Conservation (phyloP, 2,329 filamentous ascomycete genomes). For the Fusarium udum region DNA sequence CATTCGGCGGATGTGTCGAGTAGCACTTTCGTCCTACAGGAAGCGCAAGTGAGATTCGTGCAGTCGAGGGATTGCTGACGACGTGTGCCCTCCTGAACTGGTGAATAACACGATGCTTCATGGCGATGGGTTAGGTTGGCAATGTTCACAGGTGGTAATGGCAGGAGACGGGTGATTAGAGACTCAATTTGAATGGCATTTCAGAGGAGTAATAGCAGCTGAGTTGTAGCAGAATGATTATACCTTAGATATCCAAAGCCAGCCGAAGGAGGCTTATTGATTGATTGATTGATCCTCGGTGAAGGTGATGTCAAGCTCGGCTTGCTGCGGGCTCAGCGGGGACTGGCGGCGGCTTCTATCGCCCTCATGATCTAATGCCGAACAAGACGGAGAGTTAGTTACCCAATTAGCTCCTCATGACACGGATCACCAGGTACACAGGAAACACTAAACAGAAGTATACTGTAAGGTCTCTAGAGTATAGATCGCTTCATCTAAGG, state of each 20-base stretch:
- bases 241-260: slow-evolving; percentile 34
- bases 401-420: slow-evolving; percentile 20
- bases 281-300: slow-evolving; percentile 41
- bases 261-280: slow-evolving; percentile 37
- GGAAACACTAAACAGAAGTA: not conserved
- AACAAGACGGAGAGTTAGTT: slow-evolving; percentile 43
- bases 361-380: slow-evolving; percentile 27
- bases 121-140: slow-evolving; percentile 29
- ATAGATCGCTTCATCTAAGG: not conserved
- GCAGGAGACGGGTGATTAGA: slow-evolving; percentile 16
- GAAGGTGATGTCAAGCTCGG: slow-evolving; percentile 49
- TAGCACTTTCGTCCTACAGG: slow-evolving; percentile 49
- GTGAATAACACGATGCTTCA: slow-evolving; percentile 48
- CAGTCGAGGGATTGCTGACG: slow-evolving; percentile 19
- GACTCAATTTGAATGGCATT: slow-evolving; percentile 24
- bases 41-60: slow-evolving; percentile 33
- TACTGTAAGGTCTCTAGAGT: not conserved
- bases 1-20: slow-evolving; percentile 67
- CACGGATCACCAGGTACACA: not conserved
- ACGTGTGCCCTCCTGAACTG: slow-evolving; percentile 45
- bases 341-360: slow-evolving; percentile 39
- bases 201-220: slow-evolving; percentile 2
- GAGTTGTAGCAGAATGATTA: slow-evolving; percentile 8
- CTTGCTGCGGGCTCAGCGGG: slow-evolving; percentile 48
- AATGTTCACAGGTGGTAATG: slow-evolving; percentile 1